Base-by-base conservation (phyloP, 768 basidiomycete genomes). In the Daedaleopsis sinensis region DNA sequence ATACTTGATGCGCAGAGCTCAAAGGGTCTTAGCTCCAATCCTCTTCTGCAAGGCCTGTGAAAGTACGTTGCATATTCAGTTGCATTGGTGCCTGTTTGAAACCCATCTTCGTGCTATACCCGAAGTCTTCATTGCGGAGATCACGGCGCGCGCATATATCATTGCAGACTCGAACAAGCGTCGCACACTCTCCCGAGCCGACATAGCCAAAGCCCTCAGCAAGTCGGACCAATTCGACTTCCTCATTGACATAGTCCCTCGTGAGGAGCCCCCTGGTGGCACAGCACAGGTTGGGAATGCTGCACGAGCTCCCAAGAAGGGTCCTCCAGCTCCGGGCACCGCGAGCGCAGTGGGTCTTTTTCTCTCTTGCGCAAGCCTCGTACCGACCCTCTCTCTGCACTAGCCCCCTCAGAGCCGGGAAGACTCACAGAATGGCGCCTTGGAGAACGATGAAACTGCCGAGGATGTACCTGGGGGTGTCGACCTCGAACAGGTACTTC, bases 1-100 rank as follows among this genome's bases (percentile, higher is more conserved):
- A 58, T 42, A 38, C 37, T 23, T 42, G 11, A 21, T 43, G 15
- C 52, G 27, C n/a, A 21, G 15, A 16, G 19, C n/a, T 3, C 61
- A n/a, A 35, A 39, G n/a, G 21, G 18, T 32, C 36, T 9, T 67
- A 90, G 96, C 94, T 11, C 96, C 96, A 7, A 91, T 98, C 60
- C 78, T 98, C 42, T 96, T 98, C 75, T 95, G 94, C 78, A 98
- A 98, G 76, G 96, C 96, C 56, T 98, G 96, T 77, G 96, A 98
- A 83, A 91, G 96, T 98, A 68, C 70, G 94, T 86, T 32, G 52
- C 50, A 38, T 51, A 38, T 15, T 11, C 24, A 3, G 37, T 16
- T 36, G 57, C 46, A 27, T 36, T 47, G 6, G 9, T 24, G n/a
- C 4, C 3, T n/a, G 16, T 50, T 43, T 13, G 11, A 12, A 62